Conservation (phyloP, 2,329 filamentous ascomycete species). For the Pseudogymnoascus verrucosus region DNA sequence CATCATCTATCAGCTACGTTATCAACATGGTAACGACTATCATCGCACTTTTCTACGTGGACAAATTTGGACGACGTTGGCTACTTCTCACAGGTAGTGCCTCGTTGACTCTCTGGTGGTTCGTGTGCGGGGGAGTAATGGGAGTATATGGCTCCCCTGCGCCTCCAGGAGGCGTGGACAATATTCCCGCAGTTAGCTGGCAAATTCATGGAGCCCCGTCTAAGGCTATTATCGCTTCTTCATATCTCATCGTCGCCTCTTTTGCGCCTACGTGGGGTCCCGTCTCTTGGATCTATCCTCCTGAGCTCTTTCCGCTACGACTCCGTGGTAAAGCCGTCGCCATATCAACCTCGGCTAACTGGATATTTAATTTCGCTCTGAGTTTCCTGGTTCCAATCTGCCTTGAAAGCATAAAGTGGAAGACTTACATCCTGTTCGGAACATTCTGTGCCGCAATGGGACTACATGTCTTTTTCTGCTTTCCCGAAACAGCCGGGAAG, state of each 20-base stretch:
- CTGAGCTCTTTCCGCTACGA: slow-evolving; percentile 41
- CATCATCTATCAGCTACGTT: background rate
- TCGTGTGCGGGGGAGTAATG: background rate
- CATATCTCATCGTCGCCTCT: slow-evolving; percentile 54
- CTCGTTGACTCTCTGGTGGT: background rate
- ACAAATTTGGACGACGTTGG: background rate
- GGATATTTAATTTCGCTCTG: slow-evolving; percentile 43
- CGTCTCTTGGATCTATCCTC: slow-evolving; percentile 38
- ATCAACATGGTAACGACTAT: background rate
- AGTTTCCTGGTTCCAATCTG: slow-evolving; percentile 40
- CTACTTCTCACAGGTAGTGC: background rate
- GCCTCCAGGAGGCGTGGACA: background rate
- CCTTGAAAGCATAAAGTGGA: slow-evolving; percentile 40
- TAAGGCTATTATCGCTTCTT: slow-evolving; percentile 48
- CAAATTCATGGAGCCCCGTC: background rate
- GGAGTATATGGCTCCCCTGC: background rate
- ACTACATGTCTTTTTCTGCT: slow-evolving; percentile 52
- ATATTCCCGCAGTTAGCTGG: background rate
- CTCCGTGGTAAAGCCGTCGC: slow-evolving; percentile 46
- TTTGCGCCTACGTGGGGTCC: slow-evolving; percentile 39
- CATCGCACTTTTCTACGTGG: background rate
- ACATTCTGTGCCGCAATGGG: slow-evolving; percentile 37
- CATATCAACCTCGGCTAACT: slow-evolving; percentile 43
- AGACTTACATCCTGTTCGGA: slow-evolving; percentile 45
- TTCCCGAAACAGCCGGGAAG: slow-evolving; percentile 54